phyloP scores from a whole-genome alignment of 192 early-diverging fungal species.

The Allomyces javanicus region DNA sequence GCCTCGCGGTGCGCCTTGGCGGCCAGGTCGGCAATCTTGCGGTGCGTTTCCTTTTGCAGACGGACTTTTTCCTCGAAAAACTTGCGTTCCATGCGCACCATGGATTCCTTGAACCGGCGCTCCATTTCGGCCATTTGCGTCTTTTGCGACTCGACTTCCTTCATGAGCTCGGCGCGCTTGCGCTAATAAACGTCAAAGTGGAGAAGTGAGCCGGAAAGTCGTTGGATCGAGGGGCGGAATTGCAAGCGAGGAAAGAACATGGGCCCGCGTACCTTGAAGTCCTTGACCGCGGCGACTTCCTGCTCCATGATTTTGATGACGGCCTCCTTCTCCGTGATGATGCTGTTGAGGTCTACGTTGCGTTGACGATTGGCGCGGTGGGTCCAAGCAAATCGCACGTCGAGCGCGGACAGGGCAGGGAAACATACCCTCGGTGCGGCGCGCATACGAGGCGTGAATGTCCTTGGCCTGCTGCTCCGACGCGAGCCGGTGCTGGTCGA shows the following conservation, averaged over 20 bases:
- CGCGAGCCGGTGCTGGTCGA: conserved; percentile 14
- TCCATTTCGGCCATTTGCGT: conserved; percentile 32
- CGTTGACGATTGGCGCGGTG: no score
- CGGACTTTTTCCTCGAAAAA: conserved; percentile 47
- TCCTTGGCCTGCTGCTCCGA: conserved; percentile 13
- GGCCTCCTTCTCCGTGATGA: conserved; percentile 32
- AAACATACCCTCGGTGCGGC: conserved; percentile 20
- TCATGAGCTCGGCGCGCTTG: conserved; percentile 37
- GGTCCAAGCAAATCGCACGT: conserved; percentile 4
- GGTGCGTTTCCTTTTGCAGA: conserved; percentile 39
- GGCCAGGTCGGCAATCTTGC: conserved; percentile 40
- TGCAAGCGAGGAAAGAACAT: background rate
- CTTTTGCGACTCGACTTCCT: conserved; percentile 33
- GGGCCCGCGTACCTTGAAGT: conserved; percentile 25
- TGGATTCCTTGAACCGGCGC: conserved; percentile 27
- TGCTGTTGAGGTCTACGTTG: conserved; percentile 18
- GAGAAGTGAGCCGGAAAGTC: no score
- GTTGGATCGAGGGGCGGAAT: no score
- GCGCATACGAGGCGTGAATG: conserved; percentile 20
- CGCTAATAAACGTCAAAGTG: conserved; percentile 9
- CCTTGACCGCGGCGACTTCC: conserved; percentile 40
- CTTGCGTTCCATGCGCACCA: conserved; percentile 37
- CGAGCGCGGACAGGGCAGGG: conserved; percentile 2
- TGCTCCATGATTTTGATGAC: conserved; percentile 38
- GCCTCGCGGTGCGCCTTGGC: conserved; percentile 41